Percentiles rank a stretch among this genome's conserved stretches.
Evolutionary conservation across 129 eudicot genomes (phyloP).

Genomic region (Tagetes patula): DNA sequence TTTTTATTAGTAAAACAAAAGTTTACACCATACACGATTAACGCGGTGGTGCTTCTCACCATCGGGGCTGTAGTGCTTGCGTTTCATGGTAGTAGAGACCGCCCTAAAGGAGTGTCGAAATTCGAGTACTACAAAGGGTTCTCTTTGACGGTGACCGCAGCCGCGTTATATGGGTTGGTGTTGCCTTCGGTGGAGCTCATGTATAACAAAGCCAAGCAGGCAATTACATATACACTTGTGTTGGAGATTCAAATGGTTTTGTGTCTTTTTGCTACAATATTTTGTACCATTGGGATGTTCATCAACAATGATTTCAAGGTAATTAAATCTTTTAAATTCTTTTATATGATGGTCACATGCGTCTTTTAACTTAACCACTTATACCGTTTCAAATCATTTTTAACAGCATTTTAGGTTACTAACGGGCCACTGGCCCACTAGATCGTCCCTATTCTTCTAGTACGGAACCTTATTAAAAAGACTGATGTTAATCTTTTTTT

Average conservation of each 20-base stretch:
- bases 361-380: too few relatives aligned
- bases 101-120: slow-evolving; percentile 44
- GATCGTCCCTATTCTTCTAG: too few relatives aligned
- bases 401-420: too few relatives aligned
- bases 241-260: slow-evolving; percentile 49
- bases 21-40: slow-evolving; percentile 40
- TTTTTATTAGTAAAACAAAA: slow-evolving; percentile 36
- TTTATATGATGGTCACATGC: too few relatives aligned
- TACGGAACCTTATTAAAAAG: too few relatives aligned
- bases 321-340: background rate
- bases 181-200: slow-evolving; percentile 41
- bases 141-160: slow-evolving; percentile 30
- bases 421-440: too few relatives aligned
- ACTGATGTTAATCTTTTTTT: background rate
- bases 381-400: too few relatives aligned
- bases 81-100: slow-evolving; percentile 37
- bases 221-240: slow-evolving; percentile 44
- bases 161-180: slow-evolving; percentile 35
- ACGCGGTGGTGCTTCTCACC: slow-evolving; percentile 42
- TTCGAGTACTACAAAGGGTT: slow-evolving; percentile 37
- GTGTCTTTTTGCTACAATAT: slow-evolving; percentile 37
- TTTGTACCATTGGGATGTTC: slow-evolving; percentile 42
- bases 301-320: slow-evolving; percentile 45
- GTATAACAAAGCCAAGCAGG: slow-evolving; percentile 36
- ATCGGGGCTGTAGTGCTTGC: slow-evolving; percentile 41